phyloP scores from a whole-genome alignment of 2,329 filamentous ascomycete genomes.

The Colletotrichum sp. region DNA sequence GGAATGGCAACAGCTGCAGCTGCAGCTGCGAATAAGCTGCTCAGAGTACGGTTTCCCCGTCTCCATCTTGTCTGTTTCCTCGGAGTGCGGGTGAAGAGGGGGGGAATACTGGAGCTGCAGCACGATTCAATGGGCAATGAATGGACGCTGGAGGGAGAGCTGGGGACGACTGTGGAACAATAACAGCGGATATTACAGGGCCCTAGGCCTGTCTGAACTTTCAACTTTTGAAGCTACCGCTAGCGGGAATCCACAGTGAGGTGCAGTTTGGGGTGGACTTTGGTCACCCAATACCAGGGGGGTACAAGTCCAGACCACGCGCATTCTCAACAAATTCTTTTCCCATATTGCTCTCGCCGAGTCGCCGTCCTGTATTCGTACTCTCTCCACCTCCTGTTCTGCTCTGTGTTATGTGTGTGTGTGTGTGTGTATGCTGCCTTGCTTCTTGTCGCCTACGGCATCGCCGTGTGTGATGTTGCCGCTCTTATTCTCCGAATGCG shows the following conservation, averaged over 20 bases:
- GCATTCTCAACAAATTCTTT: slow-evolving; percentile 21
- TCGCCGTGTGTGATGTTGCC: slow-evolving; percentile 2
- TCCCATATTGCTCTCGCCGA: slow-evolving; percentile 9
- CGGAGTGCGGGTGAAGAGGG: neutral
- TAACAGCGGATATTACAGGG: slow-evolving; percentile 15
- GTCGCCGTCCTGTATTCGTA: neutral
- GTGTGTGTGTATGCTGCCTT: neutral
- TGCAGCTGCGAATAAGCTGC: neutral
- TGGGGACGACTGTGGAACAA: slow-evolving; percentile 5
- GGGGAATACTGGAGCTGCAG: neutral
- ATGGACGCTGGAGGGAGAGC: neutral
- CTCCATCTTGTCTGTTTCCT: neutral
- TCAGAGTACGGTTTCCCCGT: neutral
- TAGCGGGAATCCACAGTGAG: slow-evolving; percentile 11
- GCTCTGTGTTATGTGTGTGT: neutral
- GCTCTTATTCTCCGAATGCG: slow-evolving; percentile 3
- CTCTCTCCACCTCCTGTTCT: neutral
- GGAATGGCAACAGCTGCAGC: neutral
- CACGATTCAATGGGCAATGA: neutral
- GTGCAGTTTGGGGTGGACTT: neutral
- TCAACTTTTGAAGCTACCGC: slow-evolving; percentile 1
- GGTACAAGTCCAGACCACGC: slow-evolving; percentile 20
- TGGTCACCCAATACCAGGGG: slow-evolving; percentile 12
- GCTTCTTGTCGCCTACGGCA: neutral
- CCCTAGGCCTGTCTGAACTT: neutral